A percentile compares a stretch with the other conserved stretches of the same genome.
These are phyloP conservation scores for Microstegium vimineum DNA, from an alignment of 176 grass and related monocot species.

Conservation along the genomic window DNA sequence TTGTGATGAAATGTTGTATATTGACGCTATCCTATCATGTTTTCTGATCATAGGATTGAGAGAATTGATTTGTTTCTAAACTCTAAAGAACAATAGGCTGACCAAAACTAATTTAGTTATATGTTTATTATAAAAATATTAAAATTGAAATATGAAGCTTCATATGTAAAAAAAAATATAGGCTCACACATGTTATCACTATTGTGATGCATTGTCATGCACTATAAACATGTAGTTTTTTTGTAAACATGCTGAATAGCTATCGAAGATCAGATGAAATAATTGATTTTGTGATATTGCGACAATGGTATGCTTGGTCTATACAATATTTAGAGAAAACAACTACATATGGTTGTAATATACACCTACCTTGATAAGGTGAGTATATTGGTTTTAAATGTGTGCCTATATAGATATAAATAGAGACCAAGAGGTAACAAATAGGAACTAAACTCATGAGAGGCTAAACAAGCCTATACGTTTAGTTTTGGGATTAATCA, in stretches of 20 bases:
- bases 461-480: too few relatives aligned
- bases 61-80: background rate
- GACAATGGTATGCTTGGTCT: background rate
- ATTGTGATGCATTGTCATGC: background rate
- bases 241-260: background rate
- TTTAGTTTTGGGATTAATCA: too few relatives aligned
- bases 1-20: background rate
- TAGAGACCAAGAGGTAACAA: background rate
- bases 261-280: background rate
- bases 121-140: background rate
- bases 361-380: background rate
- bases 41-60: background rate
- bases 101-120: background rate
- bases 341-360: background rate
- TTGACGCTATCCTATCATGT: background rate
- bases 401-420: background rate
- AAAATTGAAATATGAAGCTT: background rate
- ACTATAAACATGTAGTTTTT: background rate
- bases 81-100: background rate
- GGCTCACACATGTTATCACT: background rate
- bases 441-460: too few relatives aligned
- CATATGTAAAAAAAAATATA: background rate
- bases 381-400: background rate
- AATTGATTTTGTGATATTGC: background rate
- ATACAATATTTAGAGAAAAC: background rate